Percentiles rank a stretch among this genome's conserved stretches.
Evolutionary conservation across 257 asterid genomes (phyloP).

Genomic region (Cinchona pubescens): DNA sequence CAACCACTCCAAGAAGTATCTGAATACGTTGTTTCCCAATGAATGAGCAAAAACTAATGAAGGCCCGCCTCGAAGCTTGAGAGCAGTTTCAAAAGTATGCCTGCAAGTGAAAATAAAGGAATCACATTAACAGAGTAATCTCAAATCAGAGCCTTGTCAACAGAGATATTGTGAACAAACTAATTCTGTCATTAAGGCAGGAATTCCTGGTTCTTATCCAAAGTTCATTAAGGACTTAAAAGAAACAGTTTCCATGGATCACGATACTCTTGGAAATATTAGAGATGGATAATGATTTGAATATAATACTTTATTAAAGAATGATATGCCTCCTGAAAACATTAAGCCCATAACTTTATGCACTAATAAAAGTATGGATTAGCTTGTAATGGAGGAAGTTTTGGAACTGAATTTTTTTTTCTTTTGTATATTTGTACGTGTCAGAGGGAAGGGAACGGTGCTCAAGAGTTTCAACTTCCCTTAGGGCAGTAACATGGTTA

Average conservation of each 20-base stretch:
- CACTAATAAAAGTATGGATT: neutral
- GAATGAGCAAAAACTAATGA: conserved; percentile 96
- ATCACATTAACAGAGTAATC: conserved; percentile 6
- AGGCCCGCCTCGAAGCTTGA: conserved; percentile 94
- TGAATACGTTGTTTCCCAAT: conserved; percentile 92
- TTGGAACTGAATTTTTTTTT: neutral
- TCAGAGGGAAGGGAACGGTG: neutral
- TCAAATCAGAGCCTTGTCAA: too few species aligned
- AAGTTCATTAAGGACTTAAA: neutral
- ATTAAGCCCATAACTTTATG: too few species aligned
- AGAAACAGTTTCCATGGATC: neutral
- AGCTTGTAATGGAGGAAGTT: neutral
- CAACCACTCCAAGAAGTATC: conserved; percentile 99
- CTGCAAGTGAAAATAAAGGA: conserved; percentile 47
- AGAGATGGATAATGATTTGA: too few species aligned
- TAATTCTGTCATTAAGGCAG: neutral
- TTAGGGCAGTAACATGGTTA: neutral
- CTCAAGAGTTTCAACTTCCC: neutral
- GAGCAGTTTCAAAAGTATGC: conserved; percentile 97
- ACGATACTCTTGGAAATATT: neutral
- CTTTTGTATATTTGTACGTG: neutral
- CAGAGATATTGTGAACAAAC: conserved; percentile 3
- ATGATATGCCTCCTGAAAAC: too few species aligned
- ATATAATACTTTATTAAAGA: too few species aligned
- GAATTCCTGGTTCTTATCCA: neutral